Evolutionary conservation across 805 yeast genomes (phyloP).

Genomic region (Yamadazyma akitaensis): DNA sequence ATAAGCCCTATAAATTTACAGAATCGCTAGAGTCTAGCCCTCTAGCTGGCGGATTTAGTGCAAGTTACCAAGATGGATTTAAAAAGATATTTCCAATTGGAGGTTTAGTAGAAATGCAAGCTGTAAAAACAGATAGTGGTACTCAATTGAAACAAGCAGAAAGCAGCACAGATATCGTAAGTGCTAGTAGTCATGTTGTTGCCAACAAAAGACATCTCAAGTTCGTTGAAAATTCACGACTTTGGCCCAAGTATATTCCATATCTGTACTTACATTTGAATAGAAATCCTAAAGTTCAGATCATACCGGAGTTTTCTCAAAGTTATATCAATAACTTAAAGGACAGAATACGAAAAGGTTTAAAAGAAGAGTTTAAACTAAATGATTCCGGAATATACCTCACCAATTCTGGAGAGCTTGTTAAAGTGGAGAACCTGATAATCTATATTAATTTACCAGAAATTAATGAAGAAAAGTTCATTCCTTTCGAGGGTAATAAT

Average conservation of each 20-base stretch:
- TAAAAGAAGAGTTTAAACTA: constrained; percentile 1
- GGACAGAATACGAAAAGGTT: constrained; percentile 12
- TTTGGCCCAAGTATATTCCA: constrained; percentile 24
- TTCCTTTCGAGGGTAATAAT: constrained; percentile 17
- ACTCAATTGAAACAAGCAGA: constrained; percentile 6
- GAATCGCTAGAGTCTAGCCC: constrained; percentile 22
- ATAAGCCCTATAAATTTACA: constrained; percentile 14
- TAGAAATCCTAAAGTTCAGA: neutral
- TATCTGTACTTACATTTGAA: neutral
- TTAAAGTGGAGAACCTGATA: constrained; percentile 8
- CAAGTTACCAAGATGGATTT: constrained; percentile 26
- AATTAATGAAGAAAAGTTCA: constrained; percentile 7
- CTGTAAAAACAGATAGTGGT: neutral
- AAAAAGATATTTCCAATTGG: constrained; percentile 27
- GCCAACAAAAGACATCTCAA: constrained; percentile 21
- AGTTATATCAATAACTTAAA: constrained; percentile 12
- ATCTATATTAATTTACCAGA: constrained; percentile 19
- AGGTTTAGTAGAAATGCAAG: constrained; percentile 14
- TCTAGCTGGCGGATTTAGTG: constrained; percentile 21
- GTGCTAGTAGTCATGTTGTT: constrained; percentile 25
- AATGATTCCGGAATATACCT: constrained; percentile 5
- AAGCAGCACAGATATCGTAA: constrained; percentile 7
- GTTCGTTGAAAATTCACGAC: constrained; percentile 14
- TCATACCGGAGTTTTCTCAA: constrained; percentile 4
- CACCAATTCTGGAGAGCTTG: constrained; percentile 11